Evolutionary conservation across 306 rosid species (phyloP).

Genomic region (Medicago lupulina): DNA sequence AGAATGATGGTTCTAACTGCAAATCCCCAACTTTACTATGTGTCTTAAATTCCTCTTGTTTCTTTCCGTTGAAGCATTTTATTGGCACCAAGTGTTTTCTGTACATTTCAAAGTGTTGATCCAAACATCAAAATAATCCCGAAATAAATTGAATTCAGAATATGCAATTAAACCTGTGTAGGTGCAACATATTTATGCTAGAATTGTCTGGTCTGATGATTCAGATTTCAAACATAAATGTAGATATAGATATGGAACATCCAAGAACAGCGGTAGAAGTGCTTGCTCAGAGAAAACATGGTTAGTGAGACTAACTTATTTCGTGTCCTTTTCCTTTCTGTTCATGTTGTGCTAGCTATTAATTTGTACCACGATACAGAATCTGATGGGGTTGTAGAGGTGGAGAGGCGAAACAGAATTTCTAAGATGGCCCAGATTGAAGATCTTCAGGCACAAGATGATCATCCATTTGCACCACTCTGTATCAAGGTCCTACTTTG

Average conservation of each 20-base stretch:
- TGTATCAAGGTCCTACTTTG: conserved; percentile 80
- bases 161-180: conserved; percentile 16
- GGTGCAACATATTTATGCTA: conserved; percentile 13
- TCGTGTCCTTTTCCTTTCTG: conserved; percentile 33
- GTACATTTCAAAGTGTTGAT: conserved; percentile 16
- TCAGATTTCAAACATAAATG: conserved; percentile 49
- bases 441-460: conserved; percentile 77
- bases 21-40: conserved; percentile 7
- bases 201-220: conserved; percentile 42
- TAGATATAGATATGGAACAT: conserved; percentile 82
- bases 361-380: conserved; percentile 54
- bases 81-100: conserved; percentile 2
- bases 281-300: conserved; percentile 72
- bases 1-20: conserved; percentile 3
- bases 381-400: conserved; percentile 55
- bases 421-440: conserved; percentile 83
- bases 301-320: conserved; percentile 51
- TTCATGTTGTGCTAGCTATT: conserved; percentile 37
- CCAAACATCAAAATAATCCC: neutral
- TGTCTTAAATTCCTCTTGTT: conserved; percentile 7
- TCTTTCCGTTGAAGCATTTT: conserved; percentile 19
- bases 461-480: conserved; percentile 75
- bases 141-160: conserved; percentile 24
- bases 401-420: conserved; percentile 69
- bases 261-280: conserved; percentile 76